A percentile compares a stretch with the other conserved stretches of the same genome.
These are phyloP conservation scores for Diaporthe aspalathi DNA, from an alignment of 2,329 filamentous ascomycete genomes.

Conservation along the genomic window DNA sequence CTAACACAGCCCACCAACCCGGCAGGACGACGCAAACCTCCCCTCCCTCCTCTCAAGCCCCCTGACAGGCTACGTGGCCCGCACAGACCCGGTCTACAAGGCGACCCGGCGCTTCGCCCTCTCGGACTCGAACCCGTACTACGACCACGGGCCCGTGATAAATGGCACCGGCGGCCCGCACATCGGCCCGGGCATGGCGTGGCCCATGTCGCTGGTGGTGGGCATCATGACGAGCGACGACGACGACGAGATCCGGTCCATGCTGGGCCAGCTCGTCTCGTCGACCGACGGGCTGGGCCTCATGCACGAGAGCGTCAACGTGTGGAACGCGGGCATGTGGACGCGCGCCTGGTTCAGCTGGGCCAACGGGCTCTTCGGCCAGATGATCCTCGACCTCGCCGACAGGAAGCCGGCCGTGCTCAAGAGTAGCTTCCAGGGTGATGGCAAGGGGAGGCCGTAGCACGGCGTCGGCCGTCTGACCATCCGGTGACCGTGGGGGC, in stretches of 20 bases:
- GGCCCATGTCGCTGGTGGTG: slow-evolving; percentile 77
- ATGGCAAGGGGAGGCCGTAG: neutral
- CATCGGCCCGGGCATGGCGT: slow-evolving; percentile 67
- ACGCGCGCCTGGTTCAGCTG: slow-evolving; percentile 75
- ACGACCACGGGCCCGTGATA: slow-evolving; percentile 38
- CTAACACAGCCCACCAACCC: too few species aligned
- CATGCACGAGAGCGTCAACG: slow-evolving; percentile 76
- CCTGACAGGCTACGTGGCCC: slow-evolving; percentile 62
- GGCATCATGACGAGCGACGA: slow-evolving; percentile 75
- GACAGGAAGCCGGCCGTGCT: slow-evolving; percentile 77
- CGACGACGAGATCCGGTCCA: slow-evolving; percentile 69
- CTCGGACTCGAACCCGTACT: slow-evolving; percentile 72
- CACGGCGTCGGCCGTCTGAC: neutral
- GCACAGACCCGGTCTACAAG: slow-evolving; percentile 66
- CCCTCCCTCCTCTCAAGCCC: slow-evolving; percentile 67
- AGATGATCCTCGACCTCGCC: slow-evolving; percentile 81
- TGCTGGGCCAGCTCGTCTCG: slow-evolving; percentile 66
- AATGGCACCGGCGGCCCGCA: slow-evolving; percentile 46
- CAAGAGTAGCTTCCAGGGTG: slow-evolving; percentile 54
- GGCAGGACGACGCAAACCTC: slow-evolving; percentile 68
- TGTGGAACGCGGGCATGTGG: slow-evolving; percentile 67
- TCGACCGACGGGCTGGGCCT: slow-evolving; percentile 71
- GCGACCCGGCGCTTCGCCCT: slow-evolving; percentile 77
- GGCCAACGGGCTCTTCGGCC: slow-evolving; percentile 89
- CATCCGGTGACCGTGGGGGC: too few species aligned